phyloP scores from a whole-genome alignment of 1,284 basidiomycete species.

The Fomes fomentarius region DNA sequence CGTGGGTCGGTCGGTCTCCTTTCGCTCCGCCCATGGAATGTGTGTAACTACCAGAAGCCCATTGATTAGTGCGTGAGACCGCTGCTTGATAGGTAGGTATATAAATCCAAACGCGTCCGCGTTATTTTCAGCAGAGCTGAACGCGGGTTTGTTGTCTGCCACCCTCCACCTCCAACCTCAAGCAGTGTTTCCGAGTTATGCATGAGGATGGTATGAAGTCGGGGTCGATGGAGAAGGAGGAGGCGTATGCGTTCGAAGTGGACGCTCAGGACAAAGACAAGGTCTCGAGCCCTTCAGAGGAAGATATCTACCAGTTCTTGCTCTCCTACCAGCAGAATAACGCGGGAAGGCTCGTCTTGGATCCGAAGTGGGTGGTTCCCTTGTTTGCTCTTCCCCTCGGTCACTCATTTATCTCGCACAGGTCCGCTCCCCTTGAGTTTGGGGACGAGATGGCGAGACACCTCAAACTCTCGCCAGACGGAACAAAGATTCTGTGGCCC shows the following conservation, averaged over 20 bases:
- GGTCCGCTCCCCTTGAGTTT: constrained; percentile 37
- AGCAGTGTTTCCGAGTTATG: too few relatives aligned
- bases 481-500: constrained; percentile 55
- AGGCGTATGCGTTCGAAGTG: not conserved
- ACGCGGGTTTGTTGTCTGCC: too few relatives aligned
- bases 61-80: too few relatives aligned
- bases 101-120: too few relatives aligned
- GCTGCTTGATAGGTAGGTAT: too few relatives aligned
- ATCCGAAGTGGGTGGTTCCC: not conserved
- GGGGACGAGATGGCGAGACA: constrained; percentile 48
- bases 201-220: too few relatives aligned
- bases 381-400: not conserved
- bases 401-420: not conserved
- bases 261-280: not conserved
- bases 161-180: too few relatives aligned
- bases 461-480: constrained; percentile 51
- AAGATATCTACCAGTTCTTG: constrained; percentile 6
- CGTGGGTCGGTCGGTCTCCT: too few relatives aligned
- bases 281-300: not conserved
- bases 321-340: constrained; percentile 3
- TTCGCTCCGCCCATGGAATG: too few relatives aligned
- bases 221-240: not conserved
- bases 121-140: too few relatives aligned
- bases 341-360: constrained; percentile 3
- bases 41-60: too few relatives aligned